Evolutionary conservation across 345 rosid genomes (phyloP), one percentile per base, ranked within the genome.

Genomic region (Rubroshorea leprosula): DNA sequence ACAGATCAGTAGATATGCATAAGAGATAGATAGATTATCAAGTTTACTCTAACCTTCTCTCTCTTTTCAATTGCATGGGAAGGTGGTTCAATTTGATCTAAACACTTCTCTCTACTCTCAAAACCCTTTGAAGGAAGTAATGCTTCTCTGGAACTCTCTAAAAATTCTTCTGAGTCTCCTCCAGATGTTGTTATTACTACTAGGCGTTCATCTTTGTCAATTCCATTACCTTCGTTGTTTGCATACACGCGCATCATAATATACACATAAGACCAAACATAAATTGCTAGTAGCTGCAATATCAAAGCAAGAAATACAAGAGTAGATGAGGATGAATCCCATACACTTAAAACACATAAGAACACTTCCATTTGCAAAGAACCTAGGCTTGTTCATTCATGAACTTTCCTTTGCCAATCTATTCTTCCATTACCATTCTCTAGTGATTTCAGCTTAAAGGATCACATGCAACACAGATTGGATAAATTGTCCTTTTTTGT

Each of bases 181-280:
- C 23, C 26, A 7, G 51, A 25, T 41, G 9, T 6, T 35, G 41
- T 35, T 35, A 35, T 8, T 60, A 29, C 16, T 25, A 22, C 5
- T 21, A 25, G 24, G 22, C 24, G 1, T 58, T 51, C 55, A 16
- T 52, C 12, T 10, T 2, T 35, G 41, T 35, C 11, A 8, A 35
- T 35, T 35, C 1, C 41, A 35, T n/a, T n/a, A n/a, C n/a, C n/a
- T n/a, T n/a, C n/a, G n/a, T 35, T 35, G 41, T 51, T 60, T 24
- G 68, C 60, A 7, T 46, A 70, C 38, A 57, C 10, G 31, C 67
- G 54, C 73, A 78, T 69, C 14, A 72, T 27, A n/a, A 19, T 25
- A 54, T 72, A 75, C 23, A 64, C 77, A 49, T 78, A 78, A 9
- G 77, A 55, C 83, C 80, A 75, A 49, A 72, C 64, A 46, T 69